Evolutionary conservation across 2,329 filamentous ascomycete species (phyloP), one percentile per base, ranked within the genome.

Genomic region (Trematosphaeria pertusa): DNA sequence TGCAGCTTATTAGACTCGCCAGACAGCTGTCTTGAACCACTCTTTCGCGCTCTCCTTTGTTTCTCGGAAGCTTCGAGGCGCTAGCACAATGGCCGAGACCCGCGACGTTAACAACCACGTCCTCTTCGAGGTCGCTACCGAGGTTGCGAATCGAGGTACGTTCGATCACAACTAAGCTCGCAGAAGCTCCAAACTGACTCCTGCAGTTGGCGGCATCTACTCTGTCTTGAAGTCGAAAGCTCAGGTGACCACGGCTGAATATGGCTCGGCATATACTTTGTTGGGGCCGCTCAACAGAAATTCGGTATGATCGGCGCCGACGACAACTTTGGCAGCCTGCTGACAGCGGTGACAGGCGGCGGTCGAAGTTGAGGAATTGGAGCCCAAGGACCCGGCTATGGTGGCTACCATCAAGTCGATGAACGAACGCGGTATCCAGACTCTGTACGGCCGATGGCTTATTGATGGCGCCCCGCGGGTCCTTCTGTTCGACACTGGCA

Each of bases 171-270:
- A 44, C 50, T 48, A 37, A 50, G 28, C 46, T 42, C 31, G 17
- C 31, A 22, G 30, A 35, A 26, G 20, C 39, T 24, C 39, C 21
- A 19, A 46, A 28, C 56, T 65, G 48, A 68, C 48, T 20, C 22
- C 34, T 46, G 30, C 59, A 95, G 94, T 99, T 52, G 94, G 94
- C 69, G 94, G 94, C 65, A 99, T 99, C 77, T 99, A 99, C 81
- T 97, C 93, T 12, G 94, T 99, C 58, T 87, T 99, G 76, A 99
- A 99, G 76, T 99, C 94, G 52, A 99, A 99, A 76, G 93, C 94
- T 28, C 93, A 94, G 39, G 94, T 97, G 52, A 97, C 94, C 33
- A 97, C 93, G 1, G 91, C 91, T 52, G 94, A 99, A 75, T 99
- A 97, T 94, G 94, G 94, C 74, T 91, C 96, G 50, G 86, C 91